phyloP scores from a whole-genome alignment of 1,139 yeast genomes.

The Yamadazyma atlantica region DNA sequence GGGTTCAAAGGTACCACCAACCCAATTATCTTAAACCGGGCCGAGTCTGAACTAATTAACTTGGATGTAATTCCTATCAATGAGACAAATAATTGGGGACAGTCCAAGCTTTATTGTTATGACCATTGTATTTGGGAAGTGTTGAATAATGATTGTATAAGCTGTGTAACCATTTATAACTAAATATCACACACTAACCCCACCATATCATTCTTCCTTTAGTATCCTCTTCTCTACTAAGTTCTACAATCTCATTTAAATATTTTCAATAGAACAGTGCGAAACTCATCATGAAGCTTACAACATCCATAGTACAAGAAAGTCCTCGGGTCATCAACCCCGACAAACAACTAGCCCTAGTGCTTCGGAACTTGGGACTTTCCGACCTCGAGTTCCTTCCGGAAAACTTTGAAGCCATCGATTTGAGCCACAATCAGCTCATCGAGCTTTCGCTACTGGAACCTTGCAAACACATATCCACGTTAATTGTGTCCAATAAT shows the following conservation, averaged over 20 bases:
- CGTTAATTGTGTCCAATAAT: conserved; percentile 57
- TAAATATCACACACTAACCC: too few species aligned
- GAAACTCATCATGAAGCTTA: conserved; percentile 39
- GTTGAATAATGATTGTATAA: conserved; percentile 25
- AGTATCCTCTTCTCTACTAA: too few species aligned
- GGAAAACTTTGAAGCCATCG: conserved; percentile 52
- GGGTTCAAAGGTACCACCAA: neutral
- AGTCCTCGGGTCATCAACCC: conserved; percentile 39
- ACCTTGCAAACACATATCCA: conserved; percentile 39
- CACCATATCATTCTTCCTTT: too few species aligned
- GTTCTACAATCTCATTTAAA: too few species aligned
- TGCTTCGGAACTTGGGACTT: conserved; percentile 33
- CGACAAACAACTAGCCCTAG: conserved; percentile 34
- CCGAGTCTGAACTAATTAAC: conserved; percentile 47
- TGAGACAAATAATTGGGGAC: conserved; percentile 47
- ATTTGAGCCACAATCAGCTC: conserved; percentile 66
- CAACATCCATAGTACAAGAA: conserved; percentile 30
- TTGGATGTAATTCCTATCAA: conserved; percentile 30
- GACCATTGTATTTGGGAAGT: conserved; percentile 54
- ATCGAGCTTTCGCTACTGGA: conserved; percentile 46
- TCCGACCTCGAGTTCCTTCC: conserved; percentile 35
- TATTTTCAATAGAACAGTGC: too few species aligned
- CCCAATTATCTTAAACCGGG: conserved; percentile 50
- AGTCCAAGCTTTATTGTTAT: conserved; percentile 48
- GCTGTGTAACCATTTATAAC: conserved; percentile 16